Percentiles rank a stretch among this genome's conserved stretches.
Evolutionary conservation across 345 rosid species (phyloP).

Genomic region (Syzygium aqueum): DNA sequence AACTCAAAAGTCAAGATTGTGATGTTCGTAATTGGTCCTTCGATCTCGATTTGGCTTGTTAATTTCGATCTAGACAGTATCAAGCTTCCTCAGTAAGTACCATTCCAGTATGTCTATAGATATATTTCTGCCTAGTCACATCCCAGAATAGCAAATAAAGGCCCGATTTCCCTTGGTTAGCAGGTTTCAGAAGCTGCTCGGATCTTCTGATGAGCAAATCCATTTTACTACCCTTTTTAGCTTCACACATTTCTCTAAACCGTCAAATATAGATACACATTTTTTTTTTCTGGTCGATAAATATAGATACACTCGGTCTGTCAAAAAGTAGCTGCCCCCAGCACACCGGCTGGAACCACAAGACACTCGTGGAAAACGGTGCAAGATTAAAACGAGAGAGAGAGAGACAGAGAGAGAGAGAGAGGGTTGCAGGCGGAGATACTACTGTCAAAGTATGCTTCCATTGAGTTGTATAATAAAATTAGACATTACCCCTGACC

Average conservation of each 20-base stretch:
- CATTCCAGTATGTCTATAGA: not conserved
- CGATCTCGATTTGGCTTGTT: not conserved
- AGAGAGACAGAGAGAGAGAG: too few species aligned
- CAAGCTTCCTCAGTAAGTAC: not conserved
- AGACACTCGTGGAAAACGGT: too few species aligned
- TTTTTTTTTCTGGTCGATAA: too few species aligned
- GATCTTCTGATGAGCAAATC: not conserved
- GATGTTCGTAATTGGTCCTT: not conserved
- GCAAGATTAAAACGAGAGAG: too few species aligned
- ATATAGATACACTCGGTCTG: too few species aligned
- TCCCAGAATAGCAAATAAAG: not conserved
- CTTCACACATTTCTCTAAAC: not conserved
- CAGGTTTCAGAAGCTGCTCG: not conserved
- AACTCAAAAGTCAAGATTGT: too few species aligned
- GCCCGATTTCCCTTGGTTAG: not conserved
- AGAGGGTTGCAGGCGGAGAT: not conserved
- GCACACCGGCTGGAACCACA: too few species aligned
- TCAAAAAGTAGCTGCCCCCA: too few species aligned
- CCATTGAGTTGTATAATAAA: not conserved
- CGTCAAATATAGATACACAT: too few species aligned
- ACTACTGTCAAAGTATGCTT: not conserved
- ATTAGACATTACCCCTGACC: not conserved
- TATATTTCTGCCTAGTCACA: not conserved
- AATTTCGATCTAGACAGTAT: not conserved
- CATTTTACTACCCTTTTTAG: not conserved